Evolutionary conservation across 1,284 basidiomycete species (phyloP), one percentile per base, ranked within the genome.

Genomic region (Fomitiporia mediterranea): DNA sequence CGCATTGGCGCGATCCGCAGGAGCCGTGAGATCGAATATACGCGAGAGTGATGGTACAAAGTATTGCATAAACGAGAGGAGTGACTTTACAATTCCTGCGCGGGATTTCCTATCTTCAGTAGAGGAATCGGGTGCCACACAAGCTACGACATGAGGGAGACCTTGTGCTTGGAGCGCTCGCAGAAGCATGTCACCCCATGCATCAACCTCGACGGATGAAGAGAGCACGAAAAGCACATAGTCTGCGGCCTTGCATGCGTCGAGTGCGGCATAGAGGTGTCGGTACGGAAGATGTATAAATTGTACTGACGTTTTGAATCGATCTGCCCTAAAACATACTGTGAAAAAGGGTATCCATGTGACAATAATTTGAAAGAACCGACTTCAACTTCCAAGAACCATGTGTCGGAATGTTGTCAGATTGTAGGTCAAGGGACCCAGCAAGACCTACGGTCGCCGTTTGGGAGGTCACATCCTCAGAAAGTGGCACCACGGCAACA

Each of bases 31-130:
- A 69, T 89, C 83, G 63, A 79, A 84, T 6, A 91, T 73, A 42
- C 79, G 75, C 51, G 77, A 74, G 61, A 94, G 87, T n/a, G 81
- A 79, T 0, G 96, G 96, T 57, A 92, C 90, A 70, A 99, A 99
- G 72, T 99, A 98, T 61, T 87, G 85, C 54, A 95, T 84, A 74
- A 98, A 98, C 1, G 93, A 96, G 6, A 94, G 77, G 1, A 97
- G 77, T 0, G 91, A 95, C 72, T 92, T 94, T 58, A 91, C 73
- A 39, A 93, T 80, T 6, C 81, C 82, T 0, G 78, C 66, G 27
- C 85, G 81, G 27, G 80, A 72, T 68, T 87, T 86, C n/a, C 77
- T 65, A 53, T 85, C 83, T 43, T 82, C 68, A 0, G 68, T 62
- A 3, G 69, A 61, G 9, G 64, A 50, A 21, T 64, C 51, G 35